Conservation (phyloP, 1,139 yeast genomes). For the Diutina siamensis region DNA sequence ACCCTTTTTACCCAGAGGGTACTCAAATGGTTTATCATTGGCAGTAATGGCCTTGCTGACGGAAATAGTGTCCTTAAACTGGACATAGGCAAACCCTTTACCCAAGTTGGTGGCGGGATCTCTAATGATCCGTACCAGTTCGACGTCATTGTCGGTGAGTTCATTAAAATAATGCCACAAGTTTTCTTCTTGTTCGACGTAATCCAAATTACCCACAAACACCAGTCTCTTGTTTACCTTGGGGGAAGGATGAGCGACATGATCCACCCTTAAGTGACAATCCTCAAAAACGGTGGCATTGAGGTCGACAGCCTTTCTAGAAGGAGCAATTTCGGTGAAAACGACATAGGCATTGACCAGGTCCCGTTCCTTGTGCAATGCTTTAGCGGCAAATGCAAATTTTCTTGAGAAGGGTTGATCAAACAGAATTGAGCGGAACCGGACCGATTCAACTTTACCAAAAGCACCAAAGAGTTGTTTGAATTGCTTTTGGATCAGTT, state of each 20-base stretch:
- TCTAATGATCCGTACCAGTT: slow-evolving; percentile 80
- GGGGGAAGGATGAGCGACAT: slow-evolving; percentile 79
- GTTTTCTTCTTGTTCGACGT: slow-evolving; percentile 83
- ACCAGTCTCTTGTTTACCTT: slow-evolving; percentile 78
- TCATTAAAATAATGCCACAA: slow-evolving; percentile 72
- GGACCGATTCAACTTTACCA: slow-evolving; percentile 60
- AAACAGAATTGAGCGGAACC: slow-evolving; percentile 90
- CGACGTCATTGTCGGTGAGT: slow-evolving; percentile 56
- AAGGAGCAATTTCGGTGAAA: slow-evolving; percentile 39
- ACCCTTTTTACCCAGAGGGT: slow-evolving; percentile 18
- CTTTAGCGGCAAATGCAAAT: slow-evolving; percentile 77
- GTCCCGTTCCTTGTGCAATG: slow-evolving; percentile 66
- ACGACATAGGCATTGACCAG: slow-evolving; percentile 86
- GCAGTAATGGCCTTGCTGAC: slow-evolving; percentile 76
- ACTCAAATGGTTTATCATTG: slow-evolving; percentile 53
- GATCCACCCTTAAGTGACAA: slow-evolving; percentile 82
- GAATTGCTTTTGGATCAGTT: slow-evolving; percentile 49
- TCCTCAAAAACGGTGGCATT: slow-evolving; percentile 62
- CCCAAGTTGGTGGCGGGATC: slow-evolving; percentile 92
- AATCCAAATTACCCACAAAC: slow-evolving; percentile 90
- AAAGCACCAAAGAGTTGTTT: slow-evolving; percentile 45
- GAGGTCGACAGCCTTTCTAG: slow-evolving; percentile 42
- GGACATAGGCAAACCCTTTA: slow-evolving; percentile 95
- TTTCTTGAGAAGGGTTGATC: slow-evolving; percentile 84
- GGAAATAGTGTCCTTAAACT: slow-evolving; percentile 69